Base-by-base conservation (phyloP, 2,329 filamentous ascomycete genomes). In the Shiraia bambusicola region DNA sequence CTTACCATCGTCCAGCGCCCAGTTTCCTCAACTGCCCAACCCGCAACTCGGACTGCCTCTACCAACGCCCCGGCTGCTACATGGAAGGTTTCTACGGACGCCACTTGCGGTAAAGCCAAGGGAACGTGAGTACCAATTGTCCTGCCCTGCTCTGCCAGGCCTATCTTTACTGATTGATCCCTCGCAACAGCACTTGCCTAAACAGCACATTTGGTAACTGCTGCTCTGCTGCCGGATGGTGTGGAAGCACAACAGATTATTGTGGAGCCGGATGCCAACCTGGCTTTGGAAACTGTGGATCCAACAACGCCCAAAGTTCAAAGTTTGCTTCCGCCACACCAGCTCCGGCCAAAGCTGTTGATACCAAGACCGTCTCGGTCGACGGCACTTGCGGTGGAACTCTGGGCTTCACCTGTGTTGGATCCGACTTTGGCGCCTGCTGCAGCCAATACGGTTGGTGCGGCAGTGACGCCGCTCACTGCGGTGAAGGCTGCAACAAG, bases 201-300 rank as follows among this genome's bases (percentile, higher is more conserved):
- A 71, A 69, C 29, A 70, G 66, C 48, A 36, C 55, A 11, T 74
- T 70, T 46, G 73, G 73, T 5, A 62, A 69, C 50, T 75, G 73
- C 61, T 76, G 73, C 62, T 71, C 66, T 14, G 55, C 54, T 38
- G 65, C 64, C 46, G 71, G 72, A n/a, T 67, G 59, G 50, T 76
- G 74, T 34, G 63, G 63, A n/a, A 45, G 45, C 13, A 65, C 57
- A 10, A 48, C 46, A 8, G 57, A 30, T 10, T 54, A 66, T 50
- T 67, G 64, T 44, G 53, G 46, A 12, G 53, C 50, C 13, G 62
- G 62, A 22, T 69, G 65, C 53, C 57, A 67, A 31, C 41, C 50
- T 6, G 45, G 22, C 8, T 70, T 66, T 33, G 67, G 66, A 15
- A 62, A 49, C n/a, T 67, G 63, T 50, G 19, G 19, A 4, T 22